phyloP scores from a whole-genome alignment of 306 rosid species.

The Abrus precatorius region DNA sequence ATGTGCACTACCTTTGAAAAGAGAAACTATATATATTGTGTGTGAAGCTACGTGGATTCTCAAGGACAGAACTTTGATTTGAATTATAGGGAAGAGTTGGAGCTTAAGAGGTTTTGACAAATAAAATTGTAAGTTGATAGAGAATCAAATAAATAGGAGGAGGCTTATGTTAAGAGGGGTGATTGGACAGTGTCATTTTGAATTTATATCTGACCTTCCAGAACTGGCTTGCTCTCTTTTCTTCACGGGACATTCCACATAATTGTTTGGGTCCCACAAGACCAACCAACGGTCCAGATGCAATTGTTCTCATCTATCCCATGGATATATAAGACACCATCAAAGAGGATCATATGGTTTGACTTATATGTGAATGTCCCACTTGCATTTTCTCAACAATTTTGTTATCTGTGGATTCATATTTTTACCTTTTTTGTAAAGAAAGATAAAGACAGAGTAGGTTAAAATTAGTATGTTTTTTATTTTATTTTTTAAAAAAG shows the following conservation, averaged over 20 bases:
- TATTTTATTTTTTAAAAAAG: neutral
- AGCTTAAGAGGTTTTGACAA: constrained; percentile 44
- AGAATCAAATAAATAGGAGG: constrained; percentile 66
- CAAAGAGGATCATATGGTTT: constrained; percentile 41
- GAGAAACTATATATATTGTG: constrained; percentile 43
- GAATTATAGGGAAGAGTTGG: constrained; percentile 44
- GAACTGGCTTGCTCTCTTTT: constrained; percentile 30
- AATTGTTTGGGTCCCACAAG: constrained; percentile 50
- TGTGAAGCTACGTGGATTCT: neutral
- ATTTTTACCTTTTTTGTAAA: neutral
- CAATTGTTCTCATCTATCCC: constrained; percentile 24
- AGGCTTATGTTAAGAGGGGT: constrained; percentile 41
- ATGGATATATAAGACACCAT: constrained; percentile 39
- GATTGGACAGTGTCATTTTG: constrained; percentile 55
- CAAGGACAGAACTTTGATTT: constrained; percentile 33
- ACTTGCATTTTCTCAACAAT: neutral
- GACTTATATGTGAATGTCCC: constrained; percentile 56
- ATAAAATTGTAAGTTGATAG: constrained; percentile 70
- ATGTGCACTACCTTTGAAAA: constrained; percentile 58
- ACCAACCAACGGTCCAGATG: constrained; percentile 54
- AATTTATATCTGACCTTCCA: constrained; percentile 52
- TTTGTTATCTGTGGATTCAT: neutral
- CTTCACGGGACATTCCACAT: constrained; percentile 57
- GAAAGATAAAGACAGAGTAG: constrained; percentile 1
- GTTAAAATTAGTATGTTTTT: constrained; percentile 5